Conservation (phyloP, 768 basidiomycete species). For the Kwoniella mangroviensis region DNA sequence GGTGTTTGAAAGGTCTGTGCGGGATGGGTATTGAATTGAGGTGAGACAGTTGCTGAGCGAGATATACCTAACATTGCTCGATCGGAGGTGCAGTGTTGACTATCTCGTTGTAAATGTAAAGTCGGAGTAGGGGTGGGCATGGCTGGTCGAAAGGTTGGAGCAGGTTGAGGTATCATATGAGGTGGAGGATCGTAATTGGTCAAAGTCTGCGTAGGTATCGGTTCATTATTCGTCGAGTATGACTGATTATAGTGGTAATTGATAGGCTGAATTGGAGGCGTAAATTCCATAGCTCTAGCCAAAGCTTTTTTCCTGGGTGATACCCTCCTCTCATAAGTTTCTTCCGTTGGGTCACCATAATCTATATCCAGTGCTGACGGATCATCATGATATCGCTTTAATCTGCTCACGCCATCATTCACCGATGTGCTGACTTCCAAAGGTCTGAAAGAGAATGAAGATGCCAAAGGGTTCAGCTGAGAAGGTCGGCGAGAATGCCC, state of each 20-base stretch:
- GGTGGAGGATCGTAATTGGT: not conserved
- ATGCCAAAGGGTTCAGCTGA: constrained; percentile 10
- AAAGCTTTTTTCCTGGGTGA: constrained; percentile 15
- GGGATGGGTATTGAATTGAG: not conserved
- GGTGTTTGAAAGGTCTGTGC: constrained; percentile 2
- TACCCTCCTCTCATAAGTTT: not conserved
- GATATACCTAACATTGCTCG: constrained; percentile 1
- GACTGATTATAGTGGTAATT: not conserved
- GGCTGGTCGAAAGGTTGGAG: not conserved
- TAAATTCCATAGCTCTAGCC: not conserved
- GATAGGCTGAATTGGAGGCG: not conserved
- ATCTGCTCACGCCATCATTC: constrained; percentile 2
- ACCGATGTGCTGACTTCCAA: not conserved
- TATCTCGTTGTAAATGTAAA: not conserved
- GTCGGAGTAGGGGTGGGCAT: not conserved
- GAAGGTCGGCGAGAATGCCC: not conserved
- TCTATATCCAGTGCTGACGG: constrained; percentile 12
- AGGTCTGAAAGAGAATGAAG: not conserved
- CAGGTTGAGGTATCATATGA: not conserved
- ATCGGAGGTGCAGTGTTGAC: not conserved
- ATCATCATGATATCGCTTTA: constrained; percentile 22
- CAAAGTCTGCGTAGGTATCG: not conserved
- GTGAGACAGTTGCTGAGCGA: not conserved
- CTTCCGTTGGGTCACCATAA: not conserved
- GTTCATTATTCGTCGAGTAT: not conserved